Conservation (phyloP, 208 protist species). For the Trypanosoma caninum region DNA sequence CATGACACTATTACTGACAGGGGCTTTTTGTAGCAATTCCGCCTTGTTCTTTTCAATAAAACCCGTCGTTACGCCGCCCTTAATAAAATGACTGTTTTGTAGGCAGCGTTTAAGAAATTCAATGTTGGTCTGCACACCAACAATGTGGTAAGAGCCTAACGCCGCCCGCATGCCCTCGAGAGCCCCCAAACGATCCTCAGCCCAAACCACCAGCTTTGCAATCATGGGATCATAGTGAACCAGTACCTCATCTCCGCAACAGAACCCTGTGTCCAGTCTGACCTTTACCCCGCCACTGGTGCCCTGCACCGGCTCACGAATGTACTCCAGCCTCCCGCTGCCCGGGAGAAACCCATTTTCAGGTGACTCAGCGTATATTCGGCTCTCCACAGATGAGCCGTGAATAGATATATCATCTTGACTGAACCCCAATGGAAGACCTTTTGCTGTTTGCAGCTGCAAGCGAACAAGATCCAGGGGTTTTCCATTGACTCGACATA, state of each 20-base stretch:
- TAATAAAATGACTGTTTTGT: constrained; percentile 12
- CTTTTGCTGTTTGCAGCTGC: constrained; percentile 85
- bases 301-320: constrained; percentile 30
- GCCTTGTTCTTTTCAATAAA: constrained; percentile 38
- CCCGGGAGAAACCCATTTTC: constrained; percentile 85
- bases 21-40: constrained; percentile 24
- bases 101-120: constrained; percentile 32
- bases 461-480: constrained; percentile 94
- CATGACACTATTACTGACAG: constrained; percentile 8
- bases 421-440: constrained; percentile 59
- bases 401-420: constrained; percentile 80
- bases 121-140: constrained; percentile 92
- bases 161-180: constrained; percentile 62
- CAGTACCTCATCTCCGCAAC: constrained; percentile 70
- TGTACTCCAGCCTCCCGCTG: constrained; percentile 55
- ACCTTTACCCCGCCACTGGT: constrained; percentile 31
- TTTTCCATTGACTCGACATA: constrained; percentile 69
- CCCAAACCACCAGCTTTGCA: constrained; percentile 95
- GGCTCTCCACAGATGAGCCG: constrained; percentile 90
- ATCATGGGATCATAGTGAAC: constrained; percentile 98
- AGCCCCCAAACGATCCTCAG: constrained; percentile 60
- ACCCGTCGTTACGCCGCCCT: constrained; percentile 31
- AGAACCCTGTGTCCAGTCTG: constrained; percentile 83
- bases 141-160: constrained; percentile 86
- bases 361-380: constrained; percentile 96